Evolutionary conservation across 441 rosid genomes (phyloP).

Genomic region (Francoa sonchifolia): DNA sequence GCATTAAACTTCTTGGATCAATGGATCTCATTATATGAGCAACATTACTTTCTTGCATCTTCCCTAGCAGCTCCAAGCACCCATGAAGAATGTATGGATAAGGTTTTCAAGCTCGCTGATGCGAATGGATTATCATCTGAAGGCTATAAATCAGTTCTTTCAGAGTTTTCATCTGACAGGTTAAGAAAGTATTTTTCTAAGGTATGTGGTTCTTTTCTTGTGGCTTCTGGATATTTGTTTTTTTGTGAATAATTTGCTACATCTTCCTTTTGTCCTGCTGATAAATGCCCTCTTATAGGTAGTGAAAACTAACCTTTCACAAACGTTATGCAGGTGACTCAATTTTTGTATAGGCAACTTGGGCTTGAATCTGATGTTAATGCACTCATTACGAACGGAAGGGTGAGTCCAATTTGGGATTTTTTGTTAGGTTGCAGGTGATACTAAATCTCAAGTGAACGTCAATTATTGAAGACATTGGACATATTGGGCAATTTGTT

Average conservation of each 20-base stretch:
- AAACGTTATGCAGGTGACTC: conserved; percentile 39
- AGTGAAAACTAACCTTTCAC: not conserved
- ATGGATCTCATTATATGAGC: conserved; percentile 66
- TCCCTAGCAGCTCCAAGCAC: conserved; percentile 33
- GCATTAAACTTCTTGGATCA: conserved; percentile 69
- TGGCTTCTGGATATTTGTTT: not conserved
- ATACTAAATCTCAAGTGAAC: not conserved
- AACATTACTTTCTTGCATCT: conserved; percentile 37
- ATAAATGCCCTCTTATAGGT: not conserved
- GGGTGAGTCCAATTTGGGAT: conserved; percentile 40
- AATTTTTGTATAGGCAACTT: conserved; percentile 47
- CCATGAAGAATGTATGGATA: conserved; percentile 43
- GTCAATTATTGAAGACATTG: not conserved
- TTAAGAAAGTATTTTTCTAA: conserved; percentile 40
- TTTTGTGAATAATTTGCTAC: not conserved
- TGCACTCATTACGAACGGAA: conserved; percentile 83
- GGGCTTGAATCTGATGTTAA: conserved; percentile 60
- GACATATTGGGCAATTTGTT: not conserved
- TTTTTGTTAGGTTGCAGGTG: not conserved
- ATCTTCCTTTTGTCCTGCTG: not conserved
- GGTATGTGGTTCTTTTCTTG: conserved; percentile 25
- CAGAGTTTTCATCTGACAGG: conserved; percentile 33
- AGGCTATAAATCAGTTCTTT: conserved; percentile 38
- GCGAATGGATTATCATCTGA: conserved; percentile 55
- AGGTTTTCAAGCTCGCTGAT: conserved; percentile 65